phyloP scores from a whole-genome alignment of 148 eudicot species.

The Nepenthes mirabilis region DNA sequence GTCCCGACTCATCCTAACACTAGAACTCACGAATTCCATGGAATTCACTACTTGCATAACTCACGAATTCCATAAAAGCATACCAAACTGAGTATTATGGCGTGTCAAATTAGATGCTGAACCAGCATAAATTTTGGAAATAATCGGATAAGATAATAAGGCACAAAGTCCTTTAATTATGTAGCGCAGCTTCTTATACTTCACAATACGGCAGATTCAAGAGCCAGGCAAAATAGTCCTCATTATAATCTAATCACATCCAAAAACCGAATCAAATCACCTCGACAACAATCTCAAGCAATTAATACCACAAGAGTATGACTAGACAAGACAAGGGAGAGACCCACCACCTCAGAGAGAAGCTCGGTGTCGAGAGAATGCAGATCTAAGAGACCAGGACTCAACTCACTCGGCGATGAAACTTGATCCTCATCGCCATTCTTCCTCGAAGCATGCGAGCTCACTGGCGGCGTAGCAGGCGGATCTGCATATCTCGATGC shows the following conservation, averaged over 20 bases:
- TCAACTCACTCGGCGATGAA: slow-evolving; percentile 35
- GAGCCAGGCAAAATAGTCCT: too few relatives aligned
- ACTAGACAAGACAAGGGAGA: not conserved
- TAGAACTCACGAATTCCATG: too few relatives aligned
- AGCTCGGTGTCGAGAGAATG: slow-evolving; percentile 89
- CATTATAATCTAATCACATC: not conserved
- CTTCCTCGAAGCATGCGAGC: slow-evolving; percentile 34
- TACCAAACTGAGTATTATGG: too few relatives aligned
- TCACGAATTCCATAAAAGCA: not conserved
- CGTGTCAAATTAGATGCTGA: too few relatives aligned
- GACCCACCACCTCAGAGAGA: slow-evolving; percentile 43
- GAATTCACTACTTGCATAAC: too few relatives aligned
- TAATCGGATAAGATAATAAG: too few relatives aligned
- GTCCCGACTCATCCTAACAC: too few relatives aligned
- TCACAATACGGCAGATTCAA: too few relatives aligned
- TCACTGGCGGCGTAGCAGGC: slow-evolving; percentile 50
- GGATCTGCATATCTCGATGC: slow-evolving; percentile 41
- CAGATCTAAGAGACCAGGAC: slow-evolving; percentile 92
- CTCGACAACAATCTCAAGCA: not conserved
- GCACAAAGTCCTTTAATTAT: too few relatives aligned
- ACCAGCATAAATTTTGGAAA: too few relatives aligned
- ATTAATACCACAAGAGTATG: not conserved
- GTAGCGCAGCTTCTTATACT: too few relatives aligned
- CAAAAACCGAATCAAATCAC: not conserved
- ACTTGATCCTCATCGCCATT: slow-evolving; percentile 44